Base-by-base conservation (phyloP, 2,329 filamentous ascomycete species). In the Pseudodiploospora longispora region DNA sequence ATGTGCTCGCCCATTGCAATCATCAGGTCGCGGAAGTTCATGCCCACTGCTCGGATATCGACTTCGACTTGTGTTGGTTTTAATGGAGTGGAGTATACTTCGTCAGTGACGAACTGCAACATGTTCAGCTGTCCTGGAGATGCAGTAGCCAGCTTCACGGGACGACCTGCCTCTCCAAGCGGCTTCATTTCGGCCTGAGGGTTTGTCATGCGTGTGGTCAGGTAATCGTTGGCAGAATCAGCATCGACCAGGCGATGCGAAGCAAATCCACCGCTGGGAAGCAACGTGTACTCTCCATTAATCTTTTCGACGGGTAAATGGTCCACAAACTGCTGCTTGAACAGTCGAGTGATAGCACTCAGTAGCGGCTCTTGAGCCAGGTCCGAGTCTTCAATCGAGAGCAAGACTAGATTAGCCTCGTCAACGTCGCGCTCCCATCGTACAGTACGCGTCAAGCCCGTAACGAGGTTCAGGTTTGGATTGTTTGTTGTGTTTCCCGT, bases 21-120 rank as follows among this genome's bases (percentile, higher is more conserved):
- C 34, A 59, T 37, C 19, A 59, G 41, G n/a, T 60, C 54, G 34
- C 48, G 46, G 41, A 54, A 56, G 39, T 56, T 52, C 27, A 59
- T 40, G 6, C 52, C 47, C 10, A 52, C 51, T 9, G 55, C 59
- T 19, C 50, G 43, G 34, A 55, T 42, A 31, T 55, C 44, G 36
- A 62, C 49, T 32, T 47, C 34, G 9, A 49, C 34, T n/a, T 45
- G 33, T 6, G 12, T 19, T 7, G 41, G 35, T 7, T 40, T 30
- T n/a, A 47, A 35, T 31, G 42, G 42, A 37, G 36, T 10, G 27
- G 12, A 9, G 29, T 41, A 41, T 30, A 36, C 37, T 10, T 41
- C 34, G 28, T 45, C 43, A 9, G 42, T 44, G 10, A 44, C 42
- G 8, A 30, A 44, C 28, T 44, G 29, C 19, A 44, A 37, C 37